Evolutionary conservation across 352 stramenopile species (phyloP).

Genomic region (Globisporangium middletonii): DNA sequence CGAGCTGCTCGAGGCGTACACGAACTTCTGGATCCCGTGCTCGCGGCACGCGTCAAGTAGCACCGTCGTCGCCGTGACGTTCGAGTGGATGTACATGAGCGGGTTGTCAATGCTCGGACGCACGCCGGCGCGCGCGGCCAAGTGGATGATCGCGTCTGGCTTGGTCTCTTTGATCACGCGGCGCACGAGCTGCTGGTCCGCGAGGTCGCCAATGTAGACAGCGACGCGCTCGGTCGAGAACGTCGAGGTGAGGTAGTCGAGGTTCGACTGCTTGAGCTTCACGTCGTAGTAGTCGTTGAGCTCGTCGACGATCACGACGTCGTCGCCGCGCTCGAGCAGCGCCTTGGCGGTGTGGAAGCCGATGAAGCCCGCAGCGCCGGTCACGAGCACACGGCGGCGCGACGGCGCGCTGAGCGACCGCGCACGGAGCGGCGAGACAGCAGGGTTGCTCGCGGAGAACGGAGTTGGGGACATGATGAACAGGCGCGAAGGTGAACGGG

Average conservation of each 20-base stretch:
- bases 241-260: constrained; percentile 70
- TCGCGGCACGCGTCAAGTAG: constrained; percentile 91
- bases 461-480: constrained; percentile 19
- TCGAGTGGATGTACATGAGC: constrained; percentile 97
- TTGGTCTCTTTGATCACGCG: constrained; percentile 86
- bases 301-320: constrained; percentile 97
- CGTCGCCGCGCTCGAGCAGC: constrained; percentile 81
- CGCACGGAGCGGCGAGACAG: constrained; percentile 4
- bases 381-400: constrained; percentile 65
- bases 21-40: constrained; percentile 91
- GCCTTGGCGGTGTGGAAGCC: constrained; percentile 92
- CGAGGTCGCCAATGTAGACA: constrained; percentile 92
- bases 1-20: constrained; percentile 94
- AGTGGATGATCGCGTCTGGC: constrained; percentile 89
- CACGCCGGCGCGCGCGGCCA: constrained; percentile 95
- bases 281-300: constrained; percentile 99
- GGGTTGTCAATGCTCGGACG: constrained; percentile 97
- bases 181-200: constrained; percentile 89
- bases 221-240: constrained; percentile 52
- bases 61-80: constrained; percentile 92
- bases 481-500: too few relatives aligned
- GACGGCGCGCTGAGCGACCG: constrained; percentile 2
- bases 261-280: constrained; percentile 94
- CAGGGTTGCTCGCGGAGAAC: constrained; percentile 16
- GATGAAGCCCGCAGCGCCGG: constrained; percentile 96